These are phyloP conservation scores for Chloranthus sessilifolius DNA, from an alignment of 164 flowering plant species.

Conservation along the genomic window DNA sequence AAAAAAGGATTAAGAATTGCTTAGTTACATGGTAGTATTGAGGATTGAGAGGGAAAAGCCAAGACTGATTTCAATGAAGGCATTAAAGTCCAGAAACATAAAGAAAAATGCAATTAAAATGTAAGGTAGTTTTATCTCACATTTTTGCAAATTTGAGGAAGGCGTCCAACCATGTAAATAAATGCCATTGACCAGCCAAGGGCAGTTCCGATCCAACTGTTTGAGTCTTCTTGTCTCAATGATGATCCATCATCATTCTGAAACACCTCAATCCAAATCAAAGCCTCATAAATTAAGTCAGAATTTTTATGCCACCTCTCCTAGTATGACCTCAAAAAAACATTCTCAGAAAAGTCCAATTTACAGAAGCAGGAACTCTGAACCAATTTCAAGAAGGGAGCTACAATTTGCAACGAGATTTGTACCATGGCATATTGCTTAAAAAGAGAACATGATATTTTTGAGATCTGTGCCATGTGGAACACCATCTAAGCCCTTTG, in stretches of 20 bases:
- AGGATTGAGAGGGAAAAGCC: background rate
- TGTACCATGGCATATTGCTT: background rate
- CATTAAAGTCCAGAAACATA: background rate
- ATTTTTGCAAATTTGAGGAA: constrained; percentile 81
- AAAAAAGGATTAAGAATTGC: constrained; percentile 8
- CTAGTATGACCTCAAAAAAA: background rate
- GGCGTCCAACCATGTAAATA: constrained; percentile 84
- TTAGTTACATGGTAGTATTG: background rate
- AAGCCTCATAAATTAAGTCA: background rate
- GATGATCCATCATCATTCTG: constrained; percentile 25
- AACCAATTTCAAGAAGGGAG: background rate
- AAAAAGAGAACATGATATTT: too few relatives aligned
- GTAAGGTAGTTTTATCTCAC: constrained; percentile 28
- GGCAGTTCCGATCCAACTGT: constrained; percentile 38
- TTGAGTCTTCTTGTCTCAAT: constrained; percentile 15
- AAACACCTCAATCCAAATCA: constrained; percentile 3
- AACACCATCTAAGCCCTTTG: too few relatives aligned
- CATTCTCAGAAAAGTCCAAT: background rate
- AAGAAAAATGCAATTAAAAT: background rate
- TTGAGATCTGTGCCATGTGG: too few relatives aligned
- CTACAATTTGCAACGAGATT: background rate
- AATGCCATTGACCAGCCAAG: constrained; percentile 88
- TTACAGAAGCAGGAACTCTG: background rate
- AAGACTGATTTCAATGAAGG: background rate
- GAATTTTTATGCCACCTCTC: background rate